A percentile compares a stretch with the other conserved stretches of the same genome.
Conservation (phyloP, 2,329 filamentous ascomycete species). For the Curvularia hawaiiensis region DNA sequence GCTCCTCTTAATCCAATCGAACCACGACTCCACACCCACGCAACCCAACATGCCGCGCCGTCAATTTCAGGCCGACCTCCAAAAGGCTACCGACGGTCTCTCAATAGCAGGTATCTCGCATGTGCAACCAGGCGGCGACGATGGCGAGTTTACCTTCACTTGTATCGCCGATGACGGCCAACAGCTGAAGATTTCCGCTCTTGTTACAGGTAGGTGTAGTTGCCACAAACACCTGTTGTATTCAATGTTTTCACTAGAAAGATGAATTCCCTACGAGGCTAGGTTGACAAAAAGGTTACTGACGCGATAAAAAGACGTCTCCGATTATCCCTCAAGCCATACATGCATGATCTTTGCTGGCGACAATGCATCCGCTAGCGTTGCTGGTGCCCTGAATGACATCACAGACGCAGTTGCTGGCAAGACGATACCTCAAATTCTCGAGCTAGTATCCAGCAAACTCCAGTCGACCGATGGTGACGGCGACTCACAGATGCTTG, state of each 20-base stretch:
- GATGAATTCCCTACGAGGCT: no score
- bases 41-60: slow-evolving; percentile 64
- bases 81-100: slow-evolving; percentile 45
- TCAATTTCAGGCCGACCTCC: slow-evolving; percentile 67
- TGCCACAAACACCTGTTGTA: not conserved
- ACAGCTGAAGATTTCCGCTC: slow-evolving; percentile 47
- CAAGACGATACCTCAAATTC: slow-evolving; percentile 56
- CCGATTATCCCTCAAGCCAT: slow-evolving; percentile 64
- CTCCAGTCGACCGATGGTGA: slow-evolving; percentile 47
- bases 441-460: slow-evolving; percentile 52
- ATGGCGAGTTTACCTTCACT: slow-evolving; percentile 72
- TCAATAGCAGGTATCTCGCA: slow-evolving; percentile 57
- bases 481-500: slow-evolving; percentile 50
- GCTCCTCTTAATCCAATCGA: not conserved
- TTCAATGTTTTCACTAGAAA: not conserved
- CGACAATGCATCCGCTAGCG: slow-evolving; percentile 51
- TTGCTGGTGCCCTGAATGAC: slow-evolving; percentile 52
- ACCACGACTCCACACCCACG: not conserved
- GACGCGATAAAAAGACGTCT: slow-evolving; percentile 53
- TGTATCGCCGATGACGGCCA: slow-evolving; percentile 39
- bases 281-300: not conserved
- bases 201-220: slow-evolving; percentile 34
- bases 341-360: slow-evolving; percentile 62
- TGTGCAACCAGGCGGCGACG: slow-evolving; percentile 68
- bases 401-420: slow-evolving; percentile 52